Conservation (phyloP, 495 filamentous ascomycete genomes). For the Aspergillus affinis region DNA sequence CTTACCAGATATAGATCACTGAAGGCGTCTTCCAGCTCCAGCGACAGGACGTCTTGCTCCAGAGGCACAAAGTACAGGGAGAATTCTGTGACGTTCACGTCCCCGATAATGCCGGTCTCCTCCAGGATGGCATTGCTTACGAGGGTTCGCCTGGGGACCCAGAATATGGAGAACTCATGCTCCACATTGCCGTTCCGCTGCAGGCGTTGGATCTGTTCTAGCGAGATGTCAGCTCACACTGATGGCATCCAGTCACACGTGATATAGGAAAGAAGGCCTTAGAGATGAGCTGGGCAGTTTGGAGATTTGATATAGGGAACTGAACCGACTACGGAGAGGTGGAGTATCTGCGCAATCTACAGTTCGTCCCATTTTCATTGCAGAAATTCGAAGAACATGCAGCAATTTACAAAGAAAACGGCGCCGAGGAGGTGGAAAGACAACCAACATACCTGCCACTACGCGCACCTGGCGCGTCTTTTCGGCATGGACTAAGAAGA, state of each 20-base stretch:
- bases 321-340: constrained; percentile 65
- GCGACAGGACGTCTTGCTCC: constrained; percentile 84
- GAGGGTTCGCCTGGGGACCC: constrained; percentile 86
- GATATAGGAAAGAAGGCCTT: constrained; percentile 40
- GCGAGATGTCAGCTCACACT: constrained; percentile 55
- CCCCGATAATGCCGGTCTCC: constrained; percentile 88
- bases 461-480: constrained; percentile 75
- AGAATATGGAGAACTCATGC: constrained; percentile 94
- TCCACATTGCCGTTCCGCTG: constrained; percentile 80
- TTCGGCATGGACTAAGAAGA: constrained; percentile 89
- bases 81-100: constrained; percentile 83
- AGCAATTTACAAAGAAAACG: constrained; percentile 6
- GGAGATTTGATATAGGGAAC: constrained; percentile 59
- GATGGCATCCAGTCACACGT: constrained; percentile 48
- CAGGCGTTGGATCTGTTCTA: constrained; percentile 89
- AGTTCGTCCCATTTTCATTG: constrained; percentile 48
- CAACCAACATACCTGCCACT: constrained; percentile 77
- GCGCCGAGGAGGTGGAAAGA: constrained; percentile 7
- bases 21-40: constrained; percentile 87
- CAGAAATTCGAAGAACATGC: background rate
- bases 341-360: constrained; percentile 60
- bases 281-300: constrained; percentile 41
- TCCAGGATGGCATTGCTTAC: constrained; percentile 91
- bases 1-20: constrained; percentile 79
- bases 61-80: constrained; percentile 87